Evolutionary conservation across 2,329 filamentous ascomycete species (phyloP), one percentile per base, ranked within the genome.

Genomic region (Diaporthe velutina): DNA sequence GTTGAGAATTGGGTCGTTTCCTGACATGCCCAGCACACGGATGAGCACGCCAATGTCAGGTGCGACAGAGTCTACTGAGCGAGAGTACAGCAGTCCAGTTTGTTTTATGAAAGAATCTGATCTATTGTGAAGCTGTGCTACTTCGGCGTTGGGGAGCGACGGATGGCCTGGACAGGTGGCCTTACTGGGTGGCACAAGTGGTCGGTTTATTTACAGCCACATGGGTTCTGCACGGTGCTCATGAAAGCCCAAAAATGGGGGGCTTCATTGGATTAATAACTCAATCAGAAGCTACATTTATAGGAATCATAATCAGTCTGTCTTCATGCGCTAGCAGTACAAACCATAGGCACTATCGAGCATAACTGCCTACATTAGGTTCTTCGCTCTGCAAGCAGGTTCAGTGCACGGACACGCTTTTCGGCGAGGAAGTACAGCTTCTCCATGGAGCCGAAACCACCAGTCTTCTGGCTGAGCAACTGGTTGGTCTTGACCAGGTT

Each of bases 1-100:
- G 75, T 25, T 72, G 25, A 64, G 50, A 28, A 40, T 75, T 28
- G 50, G 67, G 45, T 5, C 66, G 3, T 64, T 64, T 25, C 70
- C 48, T 7, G 22, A 15, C 22, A 17, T 4, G 25, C 48, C 25
- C 30, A 72, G 35, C 17, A 40, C 42, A 22, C 17, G 13, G 2
- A 40, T 13, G 48, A 35, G 13, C 25, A 45, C n/a, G 8, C n/a
- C 64, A 40, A 52, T 13, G 8, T 54, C 33, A 12, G 10, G 48
- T 22, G 48, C 64, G 22, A 15, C 28, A 38, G 33, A 10, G 30
- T 13, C 45, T 13, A 12, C 13, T 19, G 45, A 33, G 19, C 30
- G 15, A 28, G 42, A 35, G 3, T 28, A 15, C n/a, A 52, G 22
- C 13, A 38, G 30, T 38, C 64, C 13, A 25, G n/a, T 9, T 9